These are phyloP conservation scores for Ophiocordyceps robertsii DNA, from an alignment of 2,329 filamentous ascomycete genomes.

Conservation along the genomic window DNA sequence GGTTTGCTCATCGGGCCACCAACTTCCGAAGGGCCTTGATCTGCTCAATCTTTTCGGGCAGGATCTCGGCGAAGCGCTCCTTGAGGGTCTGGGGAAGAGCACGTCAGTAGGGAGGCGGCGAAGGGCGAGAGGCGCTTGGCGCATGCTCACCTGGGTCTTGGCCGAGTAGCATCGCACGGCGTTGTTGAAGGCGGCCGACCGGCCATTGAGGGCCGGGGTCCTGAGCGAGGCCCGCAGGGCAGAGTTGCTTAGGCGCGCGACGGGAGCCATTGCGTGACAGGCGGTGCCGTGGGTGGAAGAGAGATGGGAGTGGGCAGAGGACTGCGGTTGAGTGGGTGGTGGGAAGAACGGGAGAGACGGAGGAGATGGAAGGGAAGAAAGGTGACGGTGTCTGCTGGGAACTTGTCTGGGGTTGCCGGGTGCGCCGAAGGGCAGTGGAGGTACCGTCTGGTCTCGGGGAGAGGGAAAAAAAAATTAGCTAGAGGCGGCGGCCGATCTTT, in stretches of 20 bases:
- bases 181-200: conserved; percentile 66
- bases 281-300: background rate
- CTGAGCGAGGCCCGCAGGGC: conserved; percentile 67
- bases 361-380: conserved; percentile 13
- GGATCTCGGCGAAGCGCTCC: conserved; percentile 92
- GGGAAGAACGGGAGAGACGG: conserved; percentile 15
- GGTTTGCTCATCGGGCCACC: conserved; percentile 16
- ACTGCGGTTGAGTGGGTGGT: conserved; percentile 16
- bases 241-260: conserved; percentile 68
- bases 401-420: conserved; percentile 2
- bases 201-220: conserved; percentile 53
- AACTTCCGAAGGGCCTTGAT: conserved; percentile 98
- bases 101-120: conserved; percentile 1
- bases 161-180: conserved; percentile 83
- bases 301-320: conserved; percentile 14
- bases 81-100: conserved; percentile 62
- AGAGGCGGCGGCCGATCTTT: background rate
- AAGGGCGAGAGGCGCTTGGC: background rate
- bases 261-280: conserved; percentile 56
- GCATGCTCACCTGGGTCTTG: conserved; percentile 63
- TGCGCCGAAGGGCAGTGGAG: conserved; percentile 4
- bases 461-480: conserved; percentile 6
- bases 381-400: conserved; percentile 13
- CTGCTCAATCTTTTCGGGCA: conserved; percentile 96
- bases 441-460: conserved; percentile 3